Conservation (phyloP, 352 stramenopile genomes). For the Globisporangium carolinianum region DNA sequence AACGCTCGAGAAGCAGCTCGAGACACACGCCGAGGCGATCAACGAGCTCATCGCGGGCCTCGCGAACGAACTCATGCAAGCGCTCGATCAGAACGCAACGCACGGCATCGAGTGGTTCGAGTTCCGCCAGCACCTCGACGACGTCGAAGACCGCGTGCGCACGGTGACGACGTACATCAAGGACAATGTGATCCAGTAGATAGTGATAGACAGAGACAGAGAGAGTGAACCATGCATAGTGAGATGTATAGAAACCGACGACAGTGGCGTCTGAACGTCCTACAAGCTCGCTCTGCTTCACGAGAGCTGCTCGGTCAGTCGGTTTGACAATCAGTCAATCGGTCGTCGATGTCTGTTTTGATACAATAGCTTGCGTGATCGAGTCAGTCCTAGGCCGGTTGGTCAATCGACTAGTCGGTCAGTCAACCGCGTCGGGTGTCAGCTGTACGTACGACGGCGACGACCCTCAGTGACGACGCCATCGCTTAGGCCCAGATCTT, state of each 20-base stretch:
- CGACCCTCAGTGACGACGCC: too few species aligned
- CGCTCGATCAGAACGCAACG: conserved; percentile 50
- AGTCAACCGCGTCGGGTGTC: too few species aligned
- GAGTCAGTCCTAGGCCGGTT: too few species aligned
- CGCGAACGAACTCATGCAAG: conserved; percentile 48
- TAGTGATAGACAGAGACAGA: not conserved
- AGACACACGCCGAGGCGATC: conserved; percentile 14
- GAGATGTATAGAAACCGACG: not conserved
- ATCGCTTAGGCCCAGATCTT: conserved; percentile 92
- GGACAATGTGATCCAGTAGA: conserved; percentile 18
- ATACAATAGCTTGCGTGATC: too few species aligned
- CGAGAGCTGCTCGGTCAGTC: too few species aligned
- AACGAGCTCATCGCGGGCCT: conserved; percentile 33
- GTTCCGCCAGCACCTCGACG: conserved; percentile 68
- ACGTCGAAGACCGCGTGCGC: conserved; percentile 42
- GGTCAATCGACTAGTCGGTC: too few species aligned
- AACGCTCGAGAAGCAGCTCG: not conserved
- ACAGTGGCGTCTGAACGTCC: not conserved
- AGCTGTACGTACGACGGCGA: too few species aligned
- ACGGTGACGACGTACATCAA: conserved; percentile 52
- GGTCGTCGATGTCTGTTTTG: too few species aligned
- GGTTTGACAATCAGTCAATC: not conserved
- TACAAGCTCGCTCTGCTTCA: not conserved
- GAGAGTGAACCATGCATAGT: not conserved
- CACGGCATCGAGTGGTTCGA: conserved; percentile 68